Percentiles rank a stretch among this genome's conserved stretches.
These are phyloP conservation scores for Ophiosphaerella narmari DNA, from an alignment of 2,329 filamentous ascomycete genomes.

Conservation along the genomic window DNA sequence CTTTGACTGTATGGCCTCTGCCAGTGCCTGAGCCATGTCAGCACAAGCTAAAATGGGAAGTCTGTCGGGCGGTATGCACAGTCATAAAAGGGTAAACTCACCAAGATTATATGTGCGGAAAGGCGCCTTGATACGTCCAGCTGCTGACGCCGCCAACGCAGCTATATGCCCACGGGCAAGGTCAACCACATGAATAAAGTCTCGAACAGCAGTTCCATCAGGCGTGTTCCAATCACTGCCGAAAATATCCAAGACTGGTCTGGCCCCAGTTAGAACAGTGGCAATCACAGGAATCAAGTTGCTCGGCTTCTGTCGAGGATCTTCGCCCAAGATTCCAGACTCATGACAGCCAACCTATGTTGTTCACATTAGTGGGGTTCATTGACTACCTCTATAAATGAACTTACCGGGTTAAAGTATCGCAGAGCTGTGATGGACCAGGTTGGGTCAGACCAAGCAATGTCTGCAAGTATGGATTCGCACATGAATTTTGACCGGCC, in stretches of 20 bases:
- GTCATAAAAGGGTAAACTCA: conserved; percentile 13
- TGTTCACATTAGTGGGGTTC: background rate
- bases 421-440: conserved; percentile 68
- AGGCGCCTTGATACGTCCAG: conserved; percentile 35
- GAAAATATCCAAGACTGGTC: conserved; percentile 62
- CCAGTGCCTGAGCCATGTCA: conserved; percentile 44
- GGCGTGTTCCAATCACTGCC: conserved; percentile 68
- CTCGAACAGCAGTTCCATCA: conserved; percentile 68
- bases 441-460: conserved; percentile 62
- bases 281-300: conserved; percentile 69
- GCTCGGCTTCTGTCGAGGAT: conserved; percentile 64
- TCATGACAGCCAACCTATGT: conserved; percentile 62
- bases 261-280: conserved; percentile 62
- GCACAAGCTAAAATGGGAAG: background rate
- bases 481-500: conserved; percentile 71
- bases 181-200: conserved; percentile 71
- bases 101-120: conserved; percentile 50
- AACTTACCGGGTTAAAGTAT: conserved; percentile 66
- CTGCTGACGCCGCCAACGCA: conserved; percentile 53
- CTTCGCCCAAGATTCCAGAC: conserved; percentile 67
- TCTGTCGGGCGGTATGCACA: no score
- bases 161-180: conserved; percentile 68
- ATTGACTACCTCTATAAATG: background rate
- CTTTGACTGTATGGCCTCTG: conserved; percentile 49
- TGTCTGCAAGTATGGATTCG: conserved; percentile 67